Evolutionary conservation across 176 grass and related monocot genomes (phyloP), one percentile per base, ranked within the genome.

Genomic region (Eragrostis nindensis): DNA sequence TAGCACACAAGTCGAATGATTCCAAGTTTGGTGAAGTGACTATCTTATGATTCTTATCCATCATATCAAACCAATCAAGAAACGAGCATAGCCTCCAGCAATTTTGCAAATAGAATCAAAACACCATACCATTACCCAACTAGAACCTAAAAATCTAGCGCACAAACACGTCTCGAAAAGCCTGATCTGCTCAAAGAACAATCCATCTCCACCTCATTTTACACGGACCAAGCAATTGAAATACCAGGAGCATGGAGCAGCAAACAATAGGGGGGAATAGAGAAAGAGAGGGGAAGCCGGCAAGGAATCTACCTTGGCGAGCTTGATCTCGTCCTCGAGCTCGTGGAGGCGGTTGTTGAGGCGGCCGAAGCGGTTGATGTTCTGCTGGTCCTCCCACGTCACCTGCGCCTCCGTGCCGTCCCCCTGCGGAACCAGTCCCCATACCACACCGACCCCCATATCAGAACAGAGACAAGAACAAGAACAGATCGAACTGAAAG

Each of bases 361-460:
- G 62, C 97, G 90, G 52, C 97, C 97, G 39, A 99, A 99, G 38
- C 85, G 84, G 87, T 98, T 98, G 79, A 95, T 98, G 76, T 95
- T 98, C 81, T 98, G 92, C 88, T 98, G 96, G 88, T 98, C 96
- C 40, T 98, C 96, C 96, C 96, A 98, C 38, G 96, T 98, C 62
- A 98, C 96, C 71, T 95, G 96, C 45, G 92, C 86, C 88, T 98
- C 96, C 84, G 92, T 78, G 61, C 92, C 90, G n/a, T 91, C 92
- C 30, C 95, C 95, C 92, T 98, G 71, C 45, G 47, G 62, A 74
- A 68, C 21, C 50, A 18, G 29, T 14, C 27, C 18, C 36, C 49
- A n/a, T 44, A 1, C 4, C 46, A 22, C 70, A 80, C 79, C 68
- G 18, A 21, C 40, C 12, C n/a, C n/a, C 68, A 62, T 74, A 79